Evolutionary conservation across 164 flowering plant species (phyloP), one percentile per base, ranked within the genome.

Genomic region (Tinospora cordifolia): DNA sequence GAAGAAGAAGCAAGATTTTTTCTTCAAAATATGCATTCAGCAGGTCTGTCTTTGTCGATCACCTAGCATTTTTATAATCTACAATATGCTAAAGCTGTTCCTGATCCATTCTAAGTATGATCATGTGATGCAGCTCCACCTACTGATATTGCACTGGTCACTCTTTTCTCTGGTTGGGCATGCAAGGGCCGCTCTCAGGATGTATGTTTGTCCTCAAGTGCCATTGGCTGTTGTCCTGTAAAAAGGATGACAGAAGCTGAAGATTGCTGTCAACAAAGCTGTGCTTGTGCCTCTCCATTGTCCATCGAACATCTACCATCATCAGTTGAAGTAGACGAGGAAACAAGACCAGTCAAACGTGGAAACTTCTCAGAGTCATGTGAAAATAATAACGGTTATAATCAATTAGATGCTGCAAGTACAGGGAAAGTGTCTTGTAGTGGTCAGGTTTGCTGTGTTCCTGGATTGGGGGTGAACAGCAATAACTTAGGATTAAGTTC

Each of bases 91-190:
- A 36, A 10, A 17, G 8, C 44, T 44, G 24, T 58, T 46, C 47
- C 5, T 14, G 13, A 12, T 62, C 26, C 27, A 30, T 40, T 62
- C 63, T 69, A 62, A 76, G 70, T 25, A 10, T 47, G 1, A 5
- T 71, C 46, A 34, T 67, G 7, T 76, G 70, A 66, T 87, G 82
- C 91, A 94, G 98, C 96, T 79, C 97, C 98, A 57, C 78, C 79
- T 41, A 82, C 93, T 49, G 97, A 94, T 81, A 75, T 75, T 74
- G 95, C 97, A 63, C 75, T 94, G 66, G 88, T 90, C 25, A 87
- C 95, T 17, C 90, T 94, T 63, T 92, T 94, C 78, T 82, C 88
- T 79, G 98, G 97, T 62, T 93, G 98, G 98, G 98, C 96, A 62
- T 90, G 96, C 82, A 93, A 91, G 80, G 96, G 93, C 73, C 86